Percentiles rank a stretch among this genome's conserved stretches.
These are phyloP conservation scores for Amylostereum areolatum DNA, from an alignment of 1,284 basidiomycete species.

Conservation along the genomic window DNA sequence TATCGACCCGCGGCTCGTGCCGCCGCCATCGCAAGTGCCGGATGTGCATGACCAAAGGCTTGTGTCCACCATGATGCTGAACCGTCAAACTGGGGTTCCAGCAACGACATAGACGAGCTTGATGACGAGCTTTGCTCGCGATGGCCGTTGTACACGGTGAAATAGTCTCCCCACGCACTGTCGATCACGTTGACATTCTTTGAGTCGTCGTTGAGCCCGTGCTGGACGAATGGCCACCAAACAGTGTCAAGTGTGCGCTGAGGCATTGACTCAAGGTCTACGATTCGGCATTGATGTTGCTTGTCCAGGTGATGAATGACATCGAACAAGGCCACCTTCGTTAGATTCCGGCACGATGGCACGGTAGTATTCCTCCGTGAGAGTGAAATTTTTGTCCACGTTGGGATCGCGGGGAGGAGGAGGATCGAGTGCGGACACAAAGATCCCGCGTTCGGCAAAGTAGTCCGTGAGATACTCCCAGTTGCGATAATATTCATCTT, in stretches of 20 bases:
- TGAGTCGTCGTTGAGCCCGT: conserved; percentile 63
- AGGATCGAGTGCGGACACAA: conserved; percentile 48
- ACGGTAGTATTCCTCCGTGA: conserved; percentile 71
- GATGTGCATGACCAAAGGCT: conserved; percentile 80
- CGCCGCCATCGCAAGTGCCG: conserved; percentile 78
- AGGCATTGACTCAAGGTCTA: conserved; percentile 75
- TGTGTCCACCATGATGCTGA: conserved; percentile 99
- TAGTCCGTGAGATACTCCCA: conserved; percentile 78
- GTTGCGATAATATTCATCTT: conserved; percentile 85
- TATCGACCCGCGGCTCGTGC: conserved; percentile 90
- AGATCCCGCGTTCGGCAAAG: conserved; percentile 69
- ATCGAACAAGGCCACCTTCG: conserved; percentile 42
- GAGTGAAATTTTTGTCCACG: conserved; percentile 39
- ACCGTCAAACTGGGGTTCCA: conserved; percentile 79
- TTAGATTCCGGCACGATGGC: conserved; percentile 30
- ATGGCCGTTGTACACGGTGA: conserved; percentile 58
- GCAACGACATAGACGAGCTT: conserved; percentile 31
- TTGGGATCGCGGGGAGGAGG: conserved; percentile 55
- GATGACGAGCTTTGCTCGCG: conserved; percentile 8
- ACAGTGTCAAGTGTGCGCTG: conserved; percentile 70
- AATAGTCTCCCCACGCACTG: conserved; percentile 85
- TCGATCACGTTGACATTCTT: conserved; percentile 87
- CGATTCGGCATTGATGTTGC: conserved; percentile 58
- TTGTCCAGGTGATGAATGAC: conserved; percentile 60
- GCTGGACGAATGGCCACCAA: conserved; percentile 99